Percentiles rank a stretch among this genome's conserved stretches.
Evolutionary conservation across 2,329 filamentous ascomycete genomes (phyloP).

Genomic region (Pseudovirgaria hyperparasitica): DNA sequence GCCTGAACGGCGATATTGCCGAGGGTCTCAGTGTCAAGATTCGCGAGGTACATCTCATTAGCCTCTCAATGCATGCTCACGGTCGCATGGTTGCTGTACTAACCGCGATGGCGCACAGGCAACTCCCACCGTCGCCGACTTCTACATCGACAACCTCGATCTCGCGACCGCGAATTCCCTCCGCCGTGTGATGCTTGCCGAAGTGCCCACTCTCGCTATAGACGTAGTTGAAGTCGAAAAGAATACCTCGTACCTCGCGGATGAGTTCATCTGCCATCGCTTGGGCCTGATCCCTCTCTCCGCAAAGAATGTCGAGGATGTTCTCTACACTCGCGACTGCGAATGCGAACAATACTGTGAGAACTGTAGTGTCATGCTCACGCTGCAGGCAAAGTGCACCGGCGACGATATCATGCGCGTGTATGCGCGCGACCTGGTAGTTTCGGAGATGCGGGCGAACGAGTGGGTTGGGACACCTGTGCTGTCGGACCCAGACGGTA

Average conservation of each 20-base stretch:
- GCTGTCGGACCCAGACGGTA: slow-evolving; percentile 67
- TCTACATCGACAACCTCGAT: slow-evolving; percentile 80
- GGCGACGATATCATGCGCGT: slow-evolving; percentile 85
- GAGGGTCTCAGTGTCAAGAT: slow-evolving; percentile 33
- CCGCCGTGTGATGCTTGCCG: slow-evolving; percentile 79
- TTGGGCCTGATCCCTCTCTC: slow-evolving; percentile 81
- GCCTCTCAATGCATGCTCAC: background rate
- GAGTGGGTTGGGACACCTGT: slow-evolving; percentile 68
- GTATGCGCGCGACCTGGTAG: slow-evolving; percentile 77
- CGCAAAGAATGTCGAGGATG: slow-evolving; percentile 66
- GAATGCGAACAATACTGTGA: slow-evolving; percentile 95
- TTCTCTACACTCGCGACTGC: slow-evolving; percentile 86
- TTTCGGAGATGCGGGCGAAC: slow-evolving; percentile 57
- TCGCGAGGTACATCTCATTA: slow-evolving; percentile 22
- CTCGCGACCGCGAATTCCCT: slow-evolving; percentile 87
- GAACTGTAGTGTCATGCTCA: slow-evolving; percentile 74
- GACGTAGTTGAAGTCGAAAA: slow-evolving; percentile 85
- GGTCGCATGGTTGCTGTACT: slow-evolving; percentile 1
- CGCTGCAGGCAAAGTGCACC: slow-evolving; percentile 74
- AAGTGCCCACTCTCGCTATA: slow-evolving; percentile 89
- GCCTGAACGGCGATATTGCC: slow-evolving; percentile 27
- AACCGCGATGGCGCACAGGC: slow-evolving; percentile 47
- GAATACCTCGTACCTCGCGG: slow-evolving; percentile 91
- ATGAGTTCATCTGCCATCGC: slow-evolving; percentile 90
- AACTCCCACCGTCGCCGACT: slow-evolving; percentile 71